Conservation (phyloP, 202 grass and related monocot genomes). For the Brachypodium distachyon region DNA sequence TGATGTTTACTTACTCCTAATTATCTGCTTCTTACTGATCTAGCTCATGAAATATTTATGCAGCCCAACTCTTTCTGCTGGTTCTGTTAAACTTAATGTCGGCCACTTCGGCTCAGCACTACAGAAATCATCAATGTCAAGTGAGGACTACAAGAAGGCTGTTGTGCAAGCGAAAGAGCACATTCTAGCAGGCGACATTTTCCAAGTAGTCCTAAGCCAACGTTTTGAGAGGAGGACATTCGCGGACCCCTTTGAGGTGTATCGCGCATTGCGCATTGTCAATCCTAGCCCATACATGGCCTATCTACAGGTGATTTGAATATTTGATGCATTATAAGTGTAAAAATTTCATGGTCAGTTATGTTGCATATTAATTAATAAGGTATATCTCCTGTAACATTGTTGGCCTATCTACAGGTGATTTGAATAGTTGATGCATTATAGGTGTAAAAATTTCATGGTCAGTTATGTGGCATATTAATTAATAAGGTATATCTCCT, state of each 20-base stretch:
- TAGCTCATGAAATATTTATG: conserved; percentile 9
- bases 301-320: conserved; percentile 58
- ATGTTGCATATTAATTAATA: neutral
- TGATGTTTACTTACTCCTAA: neutral
- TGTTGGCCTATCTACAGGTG: no score
- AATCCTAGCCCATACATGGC: conserved; percentile 92
- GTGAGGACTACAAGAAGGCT: conserved; percentile 57
- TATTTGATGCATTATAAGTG: neutral
- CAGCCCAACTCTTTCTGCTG: conserved; percentile 61
- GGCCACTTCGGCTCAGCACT: conserved; percentile 35
- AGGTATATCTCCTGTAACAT: conserved; percentile 1
- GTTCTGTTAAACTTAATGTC: conserved; percentile 49
- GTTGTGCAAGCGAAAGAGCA: conserved; percentile 68
- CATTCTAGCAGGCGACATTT: conserved; percentile 72
- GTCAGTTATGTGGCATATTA: neutral
- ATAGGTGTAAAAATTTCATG: no score
- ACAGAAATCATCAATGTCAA: conserved; percentile 59
- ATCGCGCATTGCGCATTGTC: conserved; percentile 68
- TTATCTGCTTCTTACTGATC: neutral
- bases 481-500: neutral
- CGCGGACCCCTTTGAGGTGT: conserved; percentile 80
- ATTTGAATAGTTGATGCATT: no score
- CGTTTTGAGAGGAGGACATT: conserved; percentile 77
- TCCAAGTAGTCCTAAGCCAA: conserved; percentile 85
- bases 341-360: neutral